phyloP scores from a whole-genome alignment of 345 rosid species.

The Durio zibethinus region DNA sequence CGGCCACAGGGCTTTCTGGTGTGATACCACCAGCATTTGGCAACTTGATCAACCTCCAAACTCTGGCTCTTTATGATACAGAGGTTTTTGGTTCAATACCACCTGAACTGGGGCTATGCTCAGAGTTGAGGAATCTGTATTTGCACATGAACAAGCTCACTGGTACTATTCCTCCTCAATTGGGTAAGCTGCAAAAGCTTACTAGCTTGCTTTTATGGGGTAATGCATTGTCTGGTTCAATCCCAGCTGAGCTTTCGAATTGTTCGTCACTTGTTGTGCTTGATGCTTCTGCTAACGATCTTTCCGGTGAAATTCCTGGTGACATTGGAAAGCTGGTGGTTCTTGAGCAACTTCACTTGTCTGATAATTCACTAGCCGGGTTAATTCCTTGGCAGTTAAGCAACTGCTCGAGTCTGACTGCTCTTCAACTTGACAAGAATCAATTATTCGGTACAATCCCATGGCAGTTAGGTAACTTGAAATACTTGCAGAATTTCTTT shows the following conservation, averaged over 20 bases:
- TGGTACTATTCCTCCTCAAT: slow-evolving; percentile 70
- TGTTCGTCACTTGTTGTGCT: slow-evolving; percentile 89
- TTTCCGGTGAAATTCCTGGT: slow-evolving; percentile 73
- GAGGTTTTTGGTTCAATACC: slow-evolving; percentile 76
- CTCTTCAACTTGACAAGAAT: slow-evolving; percentile 93
- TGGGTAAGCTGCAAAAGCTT: slow-evolving; percentile 83
- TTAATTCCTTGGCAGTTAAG: slow-evolving; percentile 73
- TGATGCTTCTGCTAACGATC: slow-evolving; percentile 82
- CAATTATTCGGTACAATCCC: slow-evolving; percentile 78
- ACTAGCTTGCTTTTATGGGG: slow-evolving; percentile 96
- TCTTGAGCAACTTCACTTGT: slow-evolving; percentile 92
- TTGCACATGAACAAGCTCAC: slow-evolving; percentile 93
- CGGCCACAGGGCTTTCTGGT: slow-evolving; percentile 90
- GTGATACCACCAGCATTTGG: slow-evolving; percentile 78
- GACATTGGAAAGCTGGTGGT: slow-evolving; percentile 69
- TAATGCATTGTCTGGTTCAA: slow-evolving; percentile 63
- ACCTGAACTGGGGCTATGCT: slow-evolving; percentile 70
- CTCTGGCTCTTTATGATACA: slow-evolving; percentile 82
- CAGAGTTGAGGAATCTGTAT: slow-evolving; percentile 80
- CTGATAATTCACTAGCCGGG: slow-evolving; percentile 74
- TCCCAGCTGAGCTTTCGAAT: slow-evolving; percentile 81
- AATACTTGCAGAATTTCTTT: slow-evolving; percentile 78
- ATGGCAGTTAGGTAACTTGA: slow-evolving; percentile 63
- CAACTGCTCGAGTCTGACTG: slow-evolving; percentile 80
- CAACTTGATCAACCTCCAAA: slow-evolving; percentile 76